A percentile compares a stretch with the other conserved stretches of the same genome.
Evolutionary conservation across 345 rosid genomes (phyloP).

Genomic region (Excoecaria agallocha): DNA sequence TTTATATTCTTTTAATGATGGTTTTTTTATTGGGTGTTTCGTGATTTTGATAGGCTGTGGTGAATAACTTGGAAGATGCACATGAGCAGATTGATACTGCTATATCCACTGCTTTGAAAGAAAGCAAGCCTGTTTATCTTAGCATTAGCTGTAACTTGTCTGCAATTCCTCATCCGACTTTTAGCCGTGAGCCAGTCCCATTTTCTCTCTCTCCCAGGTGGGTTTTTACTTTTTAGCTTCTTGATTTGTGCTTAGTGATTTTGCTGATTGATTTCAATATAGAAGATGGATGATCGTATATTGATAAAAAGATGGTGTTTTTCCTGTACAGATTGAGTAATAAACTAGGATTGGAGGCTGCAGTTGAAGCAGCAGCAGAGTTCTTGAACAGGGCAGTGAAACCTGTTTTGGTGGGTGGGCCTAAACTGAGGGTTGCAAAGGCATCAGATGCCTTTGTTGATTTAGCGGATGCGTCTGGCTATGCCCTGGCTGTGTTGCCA

Average conservation of each 20-base stretch:
- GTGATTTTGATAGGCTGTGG: slow-evolving; percentile 49
- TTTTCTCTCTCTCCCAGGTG: slow-evolving; percentile 61
- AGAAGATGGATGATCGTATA: not conserved
- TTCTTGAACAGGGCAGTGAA: slow-evolving; percentile 78
- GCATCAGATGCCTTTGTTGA: slow-evolving; percentile 55
- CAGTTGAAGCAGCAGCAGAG: slow-evolving; percentile 68
- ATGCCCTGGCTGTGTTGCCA: slow-evolving; percentile 67
- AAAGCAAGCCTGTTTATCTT: slow-evolving; percentile 82
- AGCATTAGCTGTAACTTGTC: slow-evolving; percentile 69
- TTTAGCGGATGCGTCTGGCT: slow-evolving; percentile 64
- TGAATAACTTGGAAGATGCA: slow-evolving; percentile 75
- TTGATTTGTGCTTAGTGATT: not conserved
- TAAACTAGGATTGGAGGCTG: slow-evolving; percentile 59
- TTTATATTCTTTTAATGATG: not conserved
- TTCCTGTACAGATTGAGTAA: slow-evolving; percentile 48
- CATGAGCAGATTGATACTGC: slow-evolving; percentile 76
- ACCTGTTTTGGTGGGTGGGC: slow-evolving; percentile 73
- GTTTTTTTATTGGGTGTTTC: not conserved
- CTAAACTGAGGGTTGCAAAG: slow-evolving; percentile 58
- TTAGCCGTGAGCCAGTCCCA: slow-evolving; percentile 65
- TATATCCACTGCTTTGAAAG: slow-evolving; percentile 67
- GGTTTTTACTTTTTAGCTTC: not conserved
- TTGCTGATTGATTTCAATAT: not conserved
- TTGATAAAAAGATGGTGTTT: not conserved
- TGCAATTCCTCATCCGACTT: slow-evolving; percentile 66